phyloP scores from a whole-genome alignment of 2,329 filamentous ascomycete genomes.

The Diaporthe australafricana region DNA sequence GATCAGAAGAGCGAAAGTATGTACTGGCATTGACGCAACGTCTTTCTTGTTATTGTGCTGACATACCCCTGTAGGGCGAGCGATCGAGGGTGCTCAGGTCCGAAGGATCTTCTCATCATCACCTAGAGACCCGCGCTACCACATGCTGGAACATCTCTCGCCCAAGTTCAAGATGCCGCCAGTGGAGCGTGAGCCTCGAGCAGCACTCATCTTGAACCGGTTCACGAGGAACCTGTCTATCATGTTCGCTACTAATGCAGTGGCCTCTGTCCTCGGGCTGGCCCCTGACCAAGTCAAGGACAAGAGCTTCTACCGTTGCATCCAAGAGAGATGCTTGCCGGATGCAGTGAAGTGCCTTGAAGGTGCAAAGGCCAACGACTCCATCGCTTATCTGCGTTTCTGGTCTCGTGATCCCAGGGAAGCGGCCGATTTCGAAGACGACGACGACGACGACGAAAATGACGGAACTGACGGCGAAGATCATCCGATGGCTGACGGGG shows the following conservation, averaged over 20 bases:
- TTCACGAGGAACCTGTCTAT: slow-evolving; percentile 86
- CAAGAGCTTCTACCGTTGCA: slow-evolving; percentile 89
- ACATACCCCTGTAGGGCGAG: slow-evolving; percentile 68
- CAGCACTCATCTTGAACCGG: slow-evolving; percentile 86
- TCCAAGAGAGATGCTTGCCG: slow-evolving; percentile 79
- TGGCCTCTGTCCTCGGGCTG: slow-evolving; percentile 81
- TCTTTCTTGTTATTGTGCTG: background rate
- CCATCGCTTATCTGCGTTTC: slow-evolving; percentile 89
- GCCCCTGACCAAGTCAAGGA: slow-evolving; percentile 76
- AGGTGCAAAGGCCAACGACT: slow-evolving; percentile 89
- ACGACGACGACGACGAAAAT: slow-evolving; percentile 40
- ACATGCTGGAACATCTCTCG: slow-evolving; percentile 89
- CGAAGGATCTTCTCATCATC: slow-evolving; percentile 85
- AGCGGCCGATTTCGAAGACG: slow-evolving; percentile 60
- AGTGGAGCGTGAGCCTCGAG: slow-evolving; percentile 80
- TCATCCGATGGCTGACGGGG: slow-evolving; percentile 51
- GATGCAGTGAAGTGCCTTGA: slow-evolving; percentile 85
- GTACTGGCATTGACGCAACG: slow-evolving; percentile 47
- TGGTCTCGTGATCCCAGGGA: slow-evolving; percentile 81
- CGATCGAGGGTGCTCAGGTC: slow-evolving; percentile 81
- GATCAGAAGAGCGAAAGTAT: slow-evolving; percentile 80
- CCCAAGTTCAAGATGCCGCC: slow-evolving; percentile 78
- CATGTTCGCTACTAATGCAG: slow-evolving; percentile 86
- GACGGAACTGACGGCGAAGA: slow-evolving; percentile 49
- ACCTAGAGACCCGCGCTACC: slow-evolving; percentile 84